phyloP scores from a whole-genome alignment of 345 rosid genomes.

The Camelina laxa region DNA sequence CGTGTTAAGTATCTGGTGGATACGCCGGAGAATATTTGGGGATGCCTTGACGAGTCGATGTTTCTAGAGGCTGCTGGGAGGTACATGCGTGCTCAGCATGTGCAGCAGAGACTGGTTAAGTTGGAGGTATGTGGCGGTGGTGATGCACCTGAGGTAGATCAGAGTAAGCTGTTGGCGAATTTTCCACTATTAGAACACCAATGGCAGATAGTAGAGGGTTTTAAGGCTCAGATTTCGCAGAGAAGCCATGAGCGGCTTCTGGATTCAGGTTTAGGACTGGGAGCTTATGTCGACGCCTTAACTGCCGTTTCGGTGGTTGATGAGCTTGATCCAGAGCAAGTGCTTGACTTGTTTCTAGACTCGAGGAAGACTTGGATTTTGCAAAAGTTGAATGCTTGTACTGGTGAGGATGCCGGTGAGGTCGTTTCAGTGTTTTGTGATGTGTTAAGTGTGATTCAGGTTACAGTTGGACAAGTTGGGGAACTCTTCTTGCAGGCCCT shows the following conservation, averaged over 20 bases:
- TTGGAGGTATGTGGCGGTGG: constrained; percentile 34
- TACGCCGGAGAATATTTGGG: constrained; percentile 96
- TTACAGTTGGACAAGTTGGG: constrained; percentile 87
- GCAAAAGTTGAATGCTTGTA: constrained; percentile 63
- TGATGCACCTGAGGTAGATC: constrained; percentile 47
- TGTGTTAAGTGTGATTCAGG: constrained; percentile 74
- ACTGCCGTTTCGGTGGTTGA: constrained; percentile 88
- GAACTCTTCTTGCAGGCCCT: constrained; percentile 86
- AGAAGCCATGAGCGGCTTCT: constrained; percentile 83
- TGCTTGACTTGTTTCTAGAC: constrained; percentile 74
- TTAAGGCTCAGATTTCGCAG: constrained; percentile 93
- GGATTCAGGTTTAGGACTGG: constrained; percentile 65
- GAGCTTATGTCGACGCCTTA: constrained; percentile 80
- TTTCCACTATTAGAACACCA: constrained; percentile 93
- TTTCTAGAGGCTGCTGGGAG: constrained; percentile 85
- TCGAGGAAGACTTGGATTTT: constrained; percentile 79
- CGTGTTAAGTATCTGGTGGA: constrained; percentile 91
- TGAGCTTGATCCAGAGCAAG: constrained; percentile 73
- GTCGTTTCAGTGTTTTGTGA: constrained; percentile 74
- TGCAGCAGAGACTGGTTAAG: constrained; percentile 56
- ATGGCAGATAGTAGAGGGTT: constrained; percentile 97
- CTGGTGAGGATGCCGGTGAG: constrained; percentile 45
- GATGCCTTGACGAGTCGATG: constrained; percentile 90
- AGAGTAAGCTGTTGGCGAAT: constrained; percentile 63
- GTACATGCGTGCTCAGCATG: constrained; percentile 83